phyloP scores from a whole-genome alignment of 331 rosid species.

The Phaseolus coccineus region DNA sequence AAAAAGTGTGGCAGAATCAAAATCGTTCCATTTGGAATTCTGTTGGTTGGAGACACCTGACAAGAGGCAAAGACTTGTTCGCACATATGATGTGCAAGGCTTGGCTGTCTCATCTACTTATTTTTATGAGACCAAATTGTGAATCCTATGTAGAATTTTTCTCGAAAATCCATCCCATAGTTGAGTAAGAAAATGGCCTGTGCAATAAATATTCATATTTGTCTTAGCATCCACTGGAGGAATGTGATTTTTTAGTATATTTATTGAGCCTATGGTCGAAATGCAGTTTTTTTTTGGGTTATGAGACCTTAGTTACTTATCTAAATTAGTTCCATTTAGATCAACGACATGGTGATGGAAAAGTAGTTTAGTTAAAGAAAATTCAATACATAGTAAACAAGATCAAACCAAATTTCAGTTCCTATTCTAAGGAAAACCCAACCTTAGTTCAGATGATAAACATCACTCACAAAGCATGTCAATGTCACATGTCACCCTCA shows the following conservation, averaged over 20 bases:
- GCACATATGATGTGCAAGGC: slow-evolving; percentile 91
- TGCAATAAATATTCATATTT: slow-evolving; percentile 33
- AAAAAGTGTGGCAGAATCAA: slow-evolving; percentile 70
- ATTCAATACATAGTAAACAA: too few relatives aligned
- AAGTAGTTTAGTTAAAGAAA: too few relatives aligned
- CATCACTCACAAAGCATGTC: too few relatives aligned
- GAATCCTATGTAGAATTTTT: slow-evolving; percentile 39
- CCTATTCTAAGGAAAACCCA: too few relatives aligned
- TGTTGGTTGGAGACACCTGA: slow-evolving; percentile 87
- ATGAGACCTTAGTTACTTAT: too few relatives aligned
- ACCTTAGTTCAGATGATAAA: too few relatives aligned
- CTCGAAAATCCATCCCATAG: background rate
- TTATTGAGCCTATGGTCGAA: slow-evolving; percentile 17
- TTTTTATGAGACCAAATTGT: slow-evolving; percentile 69
- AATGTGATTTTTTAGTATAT: slow-evolving; percentile 6
- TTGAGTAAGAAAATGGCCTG: slow-evolving; percentile 26
- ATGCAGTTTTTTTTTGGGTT: background rate
- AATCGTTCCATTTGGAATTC: slow-evolving; percentile 92
- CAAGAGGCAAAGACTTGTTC: slow-evolving; percentile 85
- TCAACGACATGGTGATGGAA: too few relatives aligned
- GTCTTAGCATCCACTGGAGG: slow-evolving; percentile 32
- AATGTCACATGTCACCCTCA: too few relatives aligned
- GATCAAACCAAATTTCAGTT: too few relatives aligned
- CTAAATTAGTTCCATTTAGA: too few relatives aligned
- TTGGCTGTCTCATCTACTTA: slow-evolving; percentile 94